Percentiles rank a stretch among this genome's conserved stretches.
phyloP scores from a whole-genome alignment of 306 rosid genomes.

The Morella rubra region DNA sequence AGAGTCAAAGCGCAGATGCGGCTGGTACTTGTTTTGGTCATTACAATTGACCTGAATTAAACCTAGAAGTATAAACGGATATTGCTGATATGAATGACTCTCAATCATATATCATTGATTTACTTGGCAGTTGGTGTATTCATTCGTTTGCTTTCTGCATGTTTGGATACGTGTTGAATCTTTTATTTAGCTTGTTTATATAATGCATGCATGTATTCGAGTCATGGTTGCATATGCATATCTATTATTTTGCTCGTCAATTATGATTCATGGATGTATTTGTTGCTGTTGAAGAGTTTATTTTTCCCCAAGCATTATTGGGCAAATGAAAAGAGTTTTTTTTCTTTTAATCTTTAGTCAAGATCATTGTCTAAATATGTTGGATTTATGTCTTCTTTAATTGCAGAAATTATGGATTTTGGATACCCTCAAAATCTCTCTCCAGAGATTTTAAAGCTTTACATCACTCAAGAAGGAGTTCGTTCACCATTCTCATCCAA shows the following conservation, averaged over 20 bases:
- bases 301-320: conserved; percentile 1
- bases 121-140: background rate
- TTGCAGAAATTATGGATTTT: conserved; percentile 97
- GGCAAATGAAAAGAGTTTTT: conserved; percentile 8
- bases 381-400: conserved; percentile 21
- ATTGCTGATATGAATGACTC: background rate
- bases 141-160: background rate
- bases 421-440: conserved; percentile 99
- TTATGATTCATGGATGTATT: background rate
- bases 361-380: conserved; percentile 22
- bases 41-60: too few relatives aligned
- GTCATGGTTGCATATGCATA: background rate
- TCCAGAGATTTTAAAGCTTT: conserved; percentile 92
- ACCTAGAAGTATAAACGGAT: background rate
- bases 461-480: conserved; percentile 97
- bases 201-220: background rate
- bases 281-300: background rate
- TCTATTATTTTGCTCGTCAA: background rate
- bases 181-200: background rate
- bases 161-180: background rate
- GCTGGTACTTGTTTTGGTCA: too few relatives aligned
- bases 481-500: conserved; percentile 97
- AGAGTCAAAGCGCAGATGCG: too few relatives aligned
- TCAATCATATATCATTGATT: background rate
- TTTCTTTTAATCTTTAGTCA: conserved; percentile 6